phyloP scores from a whole-genome alignment of 2,329 filamentous ascomycete species.

The Blumeria hordei region DNA sequence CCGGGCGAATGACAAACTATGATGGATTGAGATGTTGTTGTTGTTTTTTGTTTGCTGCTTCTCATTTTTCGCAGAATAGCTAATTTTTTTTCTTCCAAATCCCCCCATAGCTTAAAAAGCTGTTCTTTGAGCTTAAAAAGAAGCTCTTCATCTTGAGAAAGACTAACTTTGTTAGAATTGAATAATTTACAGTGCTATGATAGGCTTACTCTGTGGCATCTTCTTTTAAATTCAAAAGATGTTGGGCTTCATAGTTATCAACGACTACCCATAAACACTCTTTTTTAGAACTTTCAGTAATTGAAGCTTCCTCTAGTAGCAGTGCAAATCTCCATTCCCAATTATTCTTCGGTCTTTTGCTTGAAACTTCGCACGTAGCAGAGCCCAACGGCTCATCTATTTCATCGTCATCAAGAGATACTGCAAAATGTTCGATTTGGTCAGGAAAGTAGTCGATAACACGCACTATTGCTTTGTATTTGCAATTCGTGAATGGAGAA shows the following conservation, averaged over 20 bases:
- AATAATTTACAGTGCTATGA: neutral
- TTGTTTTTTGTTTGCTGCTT: conserved; percentile 6
- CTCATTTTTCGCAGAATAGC: conserved; percentile 7
- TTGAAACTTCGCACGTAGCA: conserved; percentile 12
- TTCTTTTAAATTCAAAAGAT: conserved; percentile 24
- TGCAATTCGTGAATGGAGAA: conserved; percentile 51
- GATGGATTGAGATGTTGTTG: conserved; percentile 1
- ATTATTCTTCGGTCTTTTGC: conserved; percentile 8
- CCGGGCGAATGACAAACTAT: conserved; percentile 3
- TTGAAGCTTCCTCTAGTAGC: conserved; percentile 42
- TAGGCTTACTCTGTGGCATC: conserved; percentile 27
- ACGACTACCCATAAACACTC: conserved; percentile 43
- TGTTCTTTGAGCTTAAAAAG: conserved; percentile 37
- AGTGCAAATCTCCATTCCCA: conserved; percentile 80
- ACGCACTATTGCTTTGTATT: conserved; percentile 45
- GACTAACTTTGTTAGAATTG: conserved; percentile 17
- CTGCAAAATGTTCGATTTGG: conserved; percentile 45
- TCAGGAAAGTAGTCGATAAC: conserved; percentile 61
- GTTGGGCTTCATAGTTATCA: conserved; percentile 29
- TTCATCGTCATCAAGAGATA: conserved; percentile 21
- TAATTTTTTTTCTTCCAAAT: conserved; percentile 48
- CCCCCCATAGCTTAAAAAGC: conserved; percentile 63
- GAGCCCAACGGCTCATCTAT: conserved; percentile 25
- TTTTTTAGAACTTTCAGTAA: conserved; percentile 16
- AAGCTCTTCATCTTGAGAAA: conserved; percentile 25